Conservation (phyloP, 2,329 filamentous ascomycete genomes). For the Talaromyces sp. region DNA sequence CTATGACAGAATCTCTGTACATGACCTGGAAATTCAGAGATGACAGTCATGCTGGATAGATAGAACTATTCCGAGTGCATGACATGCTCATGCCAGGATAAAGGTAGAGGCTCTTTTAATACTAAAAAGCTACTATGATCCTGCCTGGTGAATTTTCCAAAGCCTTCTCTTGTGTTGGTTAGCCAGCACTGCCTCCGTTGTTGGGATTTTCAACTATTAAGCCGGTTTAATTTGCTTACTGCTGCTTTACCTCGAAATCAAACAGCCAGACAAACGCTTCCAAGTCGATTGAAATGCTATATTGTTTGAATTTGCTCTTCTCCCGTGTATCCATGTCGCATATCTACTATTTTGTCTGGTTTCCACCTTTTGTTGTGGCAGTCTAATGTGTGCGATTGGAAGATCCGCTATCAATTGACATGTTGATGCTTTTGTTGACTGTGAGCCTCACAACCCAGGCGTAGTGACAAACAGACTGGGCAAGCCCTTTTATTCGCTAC, state of each 20-base stretch:
- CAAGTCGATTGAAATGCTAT: neutral
- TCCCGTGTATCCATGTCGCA: slow-evolving; percentile 13
- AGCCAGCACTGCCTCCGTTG: slow-evolving; percentile 6
- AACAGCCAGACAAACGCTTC: neutral
- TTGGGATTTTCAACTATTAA: neutral
- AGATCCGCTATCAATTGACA: neutral
- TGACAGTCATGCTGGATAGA: neutral
- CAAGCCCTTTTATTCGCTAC: neutral
- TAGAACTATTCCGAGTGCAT: neutral
- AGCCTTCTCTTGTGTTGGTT: neutral
- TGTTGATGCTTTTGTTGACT: neutral
- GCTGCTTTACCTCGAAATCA: neutral
- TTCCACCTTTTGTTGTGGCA: slow-evolving; percentile 16
- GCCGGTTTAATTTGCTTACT: neutral
- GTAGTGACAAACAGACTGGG: neutral
- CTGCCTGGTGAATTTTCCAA: neutral
- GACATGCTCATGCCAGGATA: neutral
- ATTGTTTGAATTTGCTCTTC: neutral
- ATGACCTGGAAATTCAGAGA: slow-evolving; percentile 2
- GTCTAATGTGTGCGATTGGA: slow-evolving; percentile 1
- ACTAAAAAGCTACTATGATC: neutral
- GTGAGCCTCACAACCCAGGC: neutral
- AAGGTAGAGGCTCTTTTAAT: neutral
- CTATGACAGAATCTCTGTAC: neutral
- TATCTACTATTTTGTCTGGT: slow-evolving; percentile 19